phyloP scores from a whole-genome alignment of 371 early-diverging fungal genomes.

The Syncephalastrum racemosum region DNA sequence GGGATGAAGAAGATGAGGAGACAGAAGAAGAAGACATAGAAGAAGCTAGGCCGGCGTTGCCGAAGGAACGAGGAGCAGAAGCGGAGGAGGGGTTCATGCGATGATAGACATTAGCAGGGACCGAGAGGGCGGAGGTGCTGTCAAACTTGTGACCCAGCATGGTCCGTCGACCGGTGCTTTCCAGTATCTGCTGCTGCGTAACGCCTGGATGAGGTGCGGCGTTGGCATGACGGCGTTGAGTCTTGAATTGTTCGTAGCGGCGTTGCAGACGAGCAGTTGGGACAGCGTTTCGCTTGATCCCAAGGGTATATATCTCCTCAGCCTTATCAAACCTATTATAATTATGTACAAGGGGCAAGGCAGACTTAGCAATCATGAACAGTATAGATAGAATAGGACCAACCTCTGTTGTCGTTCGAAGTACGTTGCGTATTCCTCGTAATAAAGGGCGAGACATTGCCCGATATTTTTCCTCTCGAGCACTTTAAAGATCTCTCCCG shows the following conservation, averaged over 20 bases:
- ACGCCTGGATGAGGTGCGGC: neutral
- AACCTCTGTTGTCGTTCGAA: conserved; percentile 57
- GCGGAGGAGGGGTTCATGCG: conserved; percentile 11
- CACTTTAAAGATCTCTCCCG: conserved; percentile 69
- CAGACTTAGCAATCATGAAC: neutral
- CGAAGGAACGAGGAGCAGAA: neutral
- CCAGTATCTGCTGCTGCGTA: neutral
- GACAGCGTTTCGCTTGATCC: conserved; percentile 54
- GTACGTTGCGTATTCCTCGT: conserved; percentile 75
- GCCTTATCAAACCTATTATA: conserved; percentile 52
- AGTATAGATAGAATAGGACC: conserved; percentile 1
- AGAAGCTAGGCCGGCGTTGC: neutral
- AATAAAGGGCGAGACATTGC: conserved; percentile 59
- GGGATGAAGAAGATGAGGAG: conserved; percentile 1
- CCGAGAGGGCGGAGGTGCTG: conserved; percentile 12
- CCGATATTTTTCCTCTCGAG: conserved; percentile 76
- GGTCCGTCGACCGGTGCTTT: conserved; percentile 15
- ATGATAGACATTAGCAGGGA: conserved; percentile 19
- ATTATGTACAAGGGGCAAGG: no score
- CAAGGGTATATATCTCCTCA: conserved; percentile 44
- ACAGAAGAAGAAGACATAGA: conserved; percentile 1
- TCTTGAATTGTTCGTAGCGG: conserved; percentile 8
- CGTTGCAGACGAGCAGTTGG: conserved; percentile 49
- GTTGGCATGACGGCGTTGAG: conserved; percentile 3
- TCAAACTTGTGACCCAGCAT: conserved; percentile 30